Percentiles rank a stretch among this genome's conserved stretches.
These are phyloP conservation scores for Tolypocladium nubicola DNA, from an alignment of 2,329 filamentous ascomycete species.

Conservation along the genomic window DNA sequence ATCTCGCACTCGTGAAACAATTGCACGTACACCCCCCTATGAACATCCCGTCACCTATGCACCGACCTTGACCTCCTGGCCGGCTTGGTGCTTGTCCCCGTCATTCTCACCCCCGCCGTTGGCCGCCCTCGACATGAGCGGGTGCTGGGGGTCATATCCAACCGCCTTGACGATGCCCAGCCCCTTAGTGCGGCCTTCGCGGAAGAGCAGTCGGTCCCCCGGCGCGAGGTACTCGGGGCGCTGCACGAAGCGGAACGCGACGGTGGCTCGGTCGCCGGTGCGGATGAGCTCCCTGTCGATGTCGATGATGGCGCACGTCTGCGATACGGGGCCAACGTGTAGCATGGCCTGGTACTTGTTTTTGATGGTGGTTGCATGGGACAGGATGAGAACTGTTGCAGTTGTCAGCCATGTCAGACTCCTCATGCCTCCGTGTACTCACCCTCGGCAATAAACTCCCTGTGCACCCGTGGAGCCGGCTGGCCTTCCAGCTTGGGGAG, in stretches of 20 bases:
- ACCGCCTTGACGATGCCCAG: slow-evolving; percentile 88
- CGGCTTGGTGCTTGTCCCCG: neutral
- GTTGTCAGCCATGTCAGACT: neutral
- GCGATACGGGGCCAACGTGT: slow-evolving; percentile 86
- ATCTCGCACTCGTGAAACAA: neutral
- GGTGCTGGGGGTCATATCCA: slow-evolving; percentile 65
- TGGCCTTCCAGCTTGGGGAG: slow-evolving; percentile 71
- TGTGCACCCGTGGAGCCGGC: slow-evolving; percentile 57
- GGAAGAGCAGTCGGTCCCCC: slow-evolving; percentile 83
- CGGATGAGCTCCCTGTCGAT: slow-evolving; percentile 94
- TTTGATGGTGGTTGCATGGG: slow-evolving; percentile 94
- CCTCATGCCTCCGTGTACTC: slow-evolving; percentile 8
- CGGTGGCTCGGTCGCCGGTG: slow-evolving; percentile 85
- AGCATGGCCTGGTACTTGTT: slow-evolving; percentile 97
- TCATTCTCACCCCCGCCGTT: slow-evolving; percentile 3
- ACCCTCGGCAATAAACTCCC: slow-evolving; percentile 73
- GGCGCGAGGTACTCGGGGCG: slow-evolving; percentile 84
- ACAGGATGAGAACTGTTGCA: slow-evolving; percentile 70
- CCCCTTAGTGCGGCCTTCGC: slow-evolving; percentile 90
- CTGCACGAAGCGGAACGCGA: slow-evolving; percentile 92
- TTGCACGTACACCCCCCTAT: neutral
- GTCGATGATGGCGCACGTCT: slow-evolving; percentile 95
- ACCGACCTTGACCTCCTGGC: slow-evolving; percentile 1
- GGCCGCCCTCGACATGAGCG: slow-evolving; percentile 19
- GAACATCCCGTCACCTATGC: neutral